Percentiles rank a stretch among this genome's conserved stretches.
These are phyloP conservation scores for Cryphonectria radicalis DNA, from an alignment of 2,329 filamentous ascomycete species.

Conservation along the genomic window DNA sequence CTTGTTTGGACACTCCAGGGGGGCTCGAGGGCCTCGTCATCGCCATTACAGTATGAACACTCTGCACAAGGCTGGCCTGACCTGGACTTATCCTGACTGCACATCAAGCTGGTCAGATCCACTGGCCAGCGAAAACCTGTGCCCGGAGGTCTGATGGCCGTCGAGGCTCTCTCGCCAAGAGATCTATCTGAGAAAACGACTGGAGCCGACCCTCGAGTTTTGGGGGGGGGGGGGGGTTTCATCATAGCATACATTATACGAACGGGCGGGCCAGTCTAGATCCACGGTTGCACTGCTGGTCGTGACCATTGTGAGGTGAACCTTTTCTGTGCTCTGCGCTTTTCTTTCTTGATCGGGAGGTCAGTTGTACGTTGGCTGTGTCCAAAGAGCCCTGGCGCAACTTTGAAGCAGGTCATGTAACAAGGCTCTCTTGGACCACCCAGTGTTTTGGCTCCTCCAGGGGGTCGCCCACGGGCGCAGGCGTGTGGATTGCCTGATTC, in stretches of 20 bases:
- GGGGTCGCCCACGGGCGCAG: constrained; percentile 17
- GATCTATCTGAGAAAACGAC: neutral
- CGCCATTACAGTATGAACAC: neutral
- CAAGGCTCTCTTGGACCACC: constrained; percentile 31
- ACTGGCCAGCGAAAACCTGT: neutral
- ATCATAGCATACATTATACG: neutral
- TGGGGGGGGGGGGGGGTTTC: neutral
- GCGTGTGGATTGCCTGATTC: constrained; percentile 22
- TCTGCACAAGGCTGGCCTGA: neutral
- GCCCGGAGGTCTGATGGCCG: neutral
- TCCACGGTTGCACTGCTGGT: neutral
- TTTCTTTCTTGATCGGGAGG: neutral
- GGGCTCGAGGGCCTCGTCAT: constrained; percentile 3
- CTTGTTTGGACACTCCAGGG: neutral
- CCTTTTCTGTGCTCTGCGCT: too few species aligned
- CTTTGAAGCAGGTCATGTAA: constrained; percentile 46
- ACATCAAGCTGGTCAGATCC: neutral
- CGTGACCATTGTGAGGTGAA: neutral
- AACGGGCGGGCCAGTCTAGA: too few species aligned
- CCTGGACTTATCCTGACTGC: neutral
- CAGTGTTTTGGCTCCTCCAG: constrained; percentile 22
- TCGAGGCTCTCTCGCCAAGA: constrained; percentile 4
- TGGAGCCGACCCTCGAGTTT: neutral
- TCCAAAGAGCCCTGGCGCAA: constrained; percentile 37
- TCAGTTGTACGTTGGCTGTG: neutral